Evolutionary conservation across 2,329 filamentous ascomycete genomes (phyloP), one percentile per base, ranked within the genome.

Genomic region (Metarhizium humberi): DNA sequence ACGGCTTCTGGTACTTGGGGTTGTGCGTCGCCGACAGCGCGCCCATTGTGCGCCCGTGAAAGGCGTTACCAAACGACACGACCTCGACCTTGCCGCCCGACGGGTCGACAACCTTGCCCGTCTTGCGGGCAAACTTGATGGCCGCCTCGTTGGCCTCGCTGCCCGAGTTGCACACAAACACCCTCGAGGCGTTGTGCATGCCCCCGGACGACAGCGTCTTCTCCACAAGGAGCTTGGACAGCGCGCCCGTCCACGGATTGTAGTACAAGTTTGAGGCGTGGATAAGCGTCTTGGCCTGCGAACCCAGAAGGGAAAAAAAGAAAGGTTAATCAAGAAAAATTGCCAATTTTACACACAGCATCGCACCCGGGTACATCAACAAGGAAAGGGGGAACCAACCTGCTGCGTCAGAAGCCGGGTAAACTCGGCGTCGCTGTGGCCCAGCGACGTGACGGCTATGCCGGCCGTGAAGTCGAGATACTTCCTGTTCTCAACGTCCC

Each of bases 141-240:
- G 92, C 94, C 1, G 92, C 94, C 75, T 99, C 94, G 71, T 99
- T 99, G 67, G 94, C 94, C 74, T 99, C 94, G 57, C 88, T 90
- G 57, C 94, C 94, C 4, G 92, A 96, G 75, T 99, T 99, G 77
- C 90, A 96, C 61, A 99, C 81, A 68, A 99, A 99, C 2, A 90
- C 90, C 55, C 88, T 82, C 20, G 81, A 77, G 18, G 87, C 90
- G 66, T 87, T 82, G 62, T 87, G 83, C 87, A 97, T 96, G 61
- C 80, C 88, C 45, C 90, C 90, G 0, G 87, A 85, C 64, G 86
- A 83, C 54, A 81, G 72, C 0, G 94, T 99, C 71, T 87, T 86
- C 64, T 92, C 81, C 38, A 99, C 82, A 29, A 99, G 80, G 29
- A 91, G 77, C 70, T 94, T 86, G 59, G 90, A 96, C 53, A 99